Evolutionary conservation across 768 basidiomycete genomes (phyloP).

Genomic region (Lentinula guzmanii): DNA sequence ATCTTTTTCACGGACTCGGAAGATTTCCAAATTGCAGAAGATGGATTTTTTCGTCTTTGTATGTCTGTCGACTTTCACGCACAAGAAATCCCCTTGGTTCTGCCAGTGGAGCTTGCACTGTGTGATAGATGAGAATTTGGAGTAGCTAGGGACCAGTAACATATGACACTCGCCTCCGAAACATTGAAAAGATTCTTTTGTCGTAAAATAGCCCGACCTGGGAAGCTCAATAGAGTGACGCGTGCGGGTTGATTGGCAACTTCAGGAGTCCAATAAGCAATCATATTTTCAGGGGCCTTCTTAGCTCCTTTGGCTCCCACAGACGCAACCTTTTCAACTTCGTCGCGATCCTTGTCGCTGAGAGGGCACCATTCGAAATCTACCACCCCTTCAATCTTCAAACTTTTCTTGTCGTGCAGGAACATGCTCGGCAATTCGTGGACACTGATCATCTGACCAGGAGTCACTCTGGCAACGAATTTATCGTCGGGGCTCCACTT

Average conservation of each 20-base stretch:
- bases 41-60: conserved; percentile 98
- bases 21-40: conserved; percentile 97
- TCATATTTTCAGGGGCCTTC: conserved; percentile 82
- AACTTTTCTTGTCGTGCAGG: conserved; percentile 90
- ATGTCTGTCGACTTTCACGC: conserved; percentile 98
- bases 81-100: conserved; percentile 96
- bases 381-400: conserved; percentile 95
- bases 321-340: conserved; percentile 46
- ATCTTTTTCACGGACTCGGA: conserved; percentile 95
- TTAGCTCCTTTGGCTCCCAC: conserved; percentile 36
- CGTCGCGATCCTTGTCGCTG: conserved; percentile 83
- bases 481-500: conserved; percentile 99
- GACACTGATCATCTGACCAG: conserved; percentile 91
- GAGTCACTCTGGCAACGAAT: conserved; percentile 84
- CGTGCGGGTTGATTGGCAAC: conserved; percentile 94
- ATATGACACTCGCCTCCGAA: conserved; percentile 66
- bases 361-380: conserved; percentile 99
- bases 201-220: conserved; percentile 74
- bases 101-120: conserved; percentile 99
- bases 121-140: conserved; percentile 3
- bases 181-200: conserved; percentile 99
- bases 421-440: conserved; percentile 95
- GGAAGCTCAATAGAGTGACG: conserved; percentile 89
- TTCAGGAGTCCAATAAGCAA: conserved; percentile 98
- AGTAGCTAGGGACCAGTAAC: conserved; percentile 2